Base-by-base conservation (phyloP, 345 rosid genomes). In the Aquilaria malaccensis region DNA sequence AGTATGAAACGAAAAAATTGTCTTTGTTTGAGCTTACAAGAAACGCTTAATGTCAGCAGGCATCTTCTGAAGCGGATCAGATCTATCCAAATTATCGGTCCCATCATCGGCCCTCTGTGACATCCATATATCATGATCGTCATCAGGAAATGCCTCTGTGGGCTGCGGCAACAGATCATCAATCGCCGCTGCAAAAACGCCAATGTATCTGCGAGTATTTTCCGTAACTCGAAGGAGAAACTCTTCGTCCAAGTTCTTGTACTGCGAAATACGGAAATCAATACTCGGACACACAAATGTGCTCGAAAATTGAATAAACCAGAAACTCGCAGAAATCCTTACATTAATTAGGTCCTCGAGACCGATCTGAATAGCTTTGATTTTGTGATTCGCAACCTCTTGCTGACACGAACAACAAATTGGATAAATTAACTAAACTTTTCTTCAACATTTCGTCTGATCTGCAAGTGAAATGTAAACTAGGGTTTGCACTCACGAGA, bases 11-110 rank as follows among this genome's bases (percentile, higher is more conserved):
- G 12, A 46, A 51, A 30, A 47, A 32, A 46, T 2, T 62, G 11
- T 32, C 37, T 50, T 41, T 56, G 10, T 41, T 59, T 22, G 55
- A 64, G 62, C 96, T 88, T 77, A 94, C 99, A 70, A 86, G 75
- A 67, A 88, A 67, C 99, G 85, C 74, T 86, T 94, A 69, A 91
- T 86, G 60, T 91, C 99, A 0, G 93, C 72, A 58, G 99, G 99
- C 80, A 91, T 91, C 67, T 73, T 84, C 79, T 86, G 85, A 50
- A 52, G 86, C 2, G 88, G 85, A 67, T 90, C 95, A 74, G 80
- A 41, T 66, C 85, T 85, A 51, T 90, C 95, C 0, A 70, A 15
- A 51, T 70, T 81, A 51, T 88, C 92, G 15, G 71, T 73, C 4
- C 66, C 71, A 61, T 85, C 95, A 64, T 90, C 96, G 0, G 89